Percentiles rank a stretch among this genome's conserved stretches.
Conservation (phyloP, 495 filamentous ascomycete species). For the Neurospora tetraspora region DNA sequence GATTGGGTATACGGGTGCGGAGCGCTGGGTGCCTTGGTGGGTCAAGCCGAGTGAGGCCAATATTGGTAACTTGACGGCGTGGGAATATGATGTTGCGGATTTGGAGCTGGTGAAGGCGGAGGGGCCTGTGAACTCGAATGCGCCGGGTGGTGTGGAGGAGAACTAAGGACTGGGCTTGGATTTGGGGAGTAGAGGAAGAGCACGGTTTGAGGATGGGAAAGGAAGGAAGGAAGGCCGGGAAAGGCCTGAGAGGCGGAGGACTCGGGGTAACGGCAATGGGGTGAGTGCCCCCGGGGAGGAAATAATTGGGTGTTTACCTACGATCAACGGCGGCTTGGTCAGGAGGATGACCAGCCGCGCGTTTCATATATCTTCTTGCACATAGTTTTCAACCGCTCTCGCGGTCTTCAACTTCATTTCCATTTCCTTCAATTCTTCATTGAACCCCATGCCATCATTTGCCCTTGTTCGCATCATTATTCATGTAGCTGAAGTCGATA, state of each 20-base stretch:
- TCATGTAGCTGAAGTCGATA: background rate
- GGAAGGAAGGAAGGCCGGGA: background rate
- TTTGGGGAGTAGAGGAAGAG: too few species aligned
- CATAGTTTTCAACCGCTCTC: background rate
- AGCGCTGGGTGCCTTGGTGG: constrained; percentile 7
- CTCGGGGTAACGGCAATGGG: background rate
- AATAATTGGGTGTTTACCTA: background rate
- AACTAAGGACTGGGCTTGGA: background rate
- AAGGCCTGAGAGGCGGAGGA: background rate
- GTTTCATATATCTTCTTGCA: background rate
- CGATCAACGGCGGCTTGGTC: background rate
- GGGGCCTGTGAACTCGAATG: constrained; percentile 10
- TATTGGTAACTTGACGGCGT: constrained; percentile 1
- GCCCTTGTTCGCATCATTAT: background rate
- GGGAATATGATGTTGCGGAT: constrained; percentile 8
- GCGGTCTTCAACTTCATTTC: background rate
- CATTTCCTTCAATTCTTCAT: background rate
- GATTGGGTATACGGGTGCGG: background rate
- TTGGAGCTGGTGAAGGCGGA: constrained; percentile 10
- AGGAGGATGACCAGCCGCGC: background rate
- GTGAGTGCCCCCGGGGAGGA: background rate
- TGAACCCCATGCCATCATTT: background rate
- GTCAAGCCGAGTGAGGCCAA: constrained; percentile 6
- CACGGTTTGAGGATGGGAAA: too few species aligned
- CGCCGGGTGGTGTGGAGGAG: constrained; percentile 14